A percentile compares a stretch with the other conserved stretches of the same genome.
phyloP scores from a whole-genome alignment of 164 flowering plant species.

The Tetracentron sinense region DNA sequence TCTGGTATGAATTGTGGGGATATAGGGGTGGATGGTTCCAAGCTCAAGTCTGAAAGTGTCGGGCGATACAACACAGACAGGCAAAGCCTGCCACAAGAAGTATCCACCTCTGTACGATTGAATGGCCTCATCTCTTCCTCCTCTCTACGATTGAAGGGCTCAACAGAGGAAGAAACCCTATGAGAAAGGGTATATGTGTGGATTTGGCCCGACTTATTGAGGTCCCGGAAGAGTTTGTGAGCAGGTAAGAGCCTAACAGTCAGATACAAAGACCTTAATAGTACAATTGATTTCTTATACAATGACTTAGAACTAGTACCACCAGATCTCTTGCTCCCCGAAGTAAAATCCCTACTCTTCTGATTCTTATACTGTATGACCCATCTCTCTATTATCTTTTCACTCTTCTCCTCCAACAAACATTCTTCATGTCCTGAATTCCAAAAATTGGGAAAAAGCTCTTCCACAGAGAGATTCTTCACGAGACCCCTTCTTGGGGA shows the following conservation, averaged over 20 bases:
- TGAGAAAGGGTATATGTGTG: slow-evolving; percentile 47
- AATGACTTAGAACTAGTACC: slow-evolving; percentile 32
- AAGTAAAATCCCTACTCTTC: slow-evolving; percentile 35
- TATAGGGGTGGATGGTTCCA: slow-evolving; percentile 61
- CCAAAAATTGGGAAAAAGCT: slow-evolving; percentile 28
- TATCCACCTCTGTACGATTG: slow-evolving; percentile 71
- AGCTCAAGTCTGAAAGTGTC: slow-evolving; percentile 48
- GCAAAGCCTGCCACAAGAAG: slow-evolving; percentile 74
- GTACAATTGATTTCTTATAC: slow-evolving; percentile 66
- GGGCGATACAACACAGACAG: slow-evolving; percentile 63
- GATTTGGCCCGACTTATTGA: slow-evolving; percentile 63
- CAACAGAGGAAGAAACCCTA: slow-evolving; percentile 63
- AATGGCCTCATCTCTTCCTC: slow-evolving; percentile 75
- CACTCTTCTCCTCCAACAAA: slow-evolving; percentile 36
- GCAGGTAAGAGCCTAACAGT: slow-evolving; percentile 88
- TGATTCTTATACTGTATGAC: slow-evolving; percentile 70
- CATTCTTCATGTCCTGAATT: slow-evolving; percentile 50
- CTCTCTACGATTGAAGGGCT: slow-evolving; percentile 70
- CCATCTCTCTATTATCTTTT: slow-evolving; percentile 91
- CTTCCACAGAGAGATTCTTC: slow-evolving; percentile 40
- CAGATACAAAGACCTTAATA: slow-evolving; percentile 73
- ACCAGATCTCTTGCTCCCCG: slow-evolving; percentile 46
- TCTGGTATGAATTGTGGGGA: slow-evolving; percentile 73
- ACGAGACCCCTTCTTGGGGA: slow-evolving; percentile 36
- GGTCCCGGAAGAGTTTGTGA: slow-evolving; percentile 64